These are phyloP conservation scores for Claviceps pusilla DNA, from an alignment of 2,329 filamentous ascomycete species.

Conservation along the genomic window DNA sequence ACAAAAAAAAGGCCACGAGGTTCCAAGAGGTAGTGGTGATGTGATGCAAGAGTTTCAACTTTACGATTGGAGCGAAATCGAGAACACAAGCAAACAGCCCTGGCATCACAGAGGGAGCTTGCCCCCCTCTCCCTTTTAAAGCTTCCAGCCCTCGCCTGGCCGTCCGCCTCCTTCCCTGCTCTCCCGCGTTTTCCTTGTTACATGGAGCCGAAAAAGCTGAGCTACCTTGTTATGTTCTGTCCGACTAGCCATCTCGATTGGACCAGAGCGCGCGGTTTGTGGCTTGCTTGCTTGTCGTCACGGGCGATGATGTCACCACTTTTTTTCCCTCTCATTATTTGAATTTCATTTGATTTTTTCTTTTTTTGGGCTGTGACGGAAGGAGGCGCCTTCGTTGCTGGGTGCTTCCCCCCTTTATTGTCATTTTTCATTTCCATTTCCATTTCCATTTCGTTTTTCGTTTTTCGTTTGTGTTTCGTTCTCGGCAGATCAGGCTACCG, in stretches of 20 bases:
- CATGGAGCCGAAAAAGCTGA: background rate
- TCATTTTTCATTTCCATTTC: too few relatives aligned
- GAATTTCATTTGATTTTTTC: background rate
- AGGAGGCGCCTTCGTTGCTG: background rate
- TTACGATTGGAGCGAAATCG: background rate
- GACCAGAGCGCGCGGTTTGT: constrained; percentile 4
- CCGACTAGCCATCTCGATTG: constrained; percentile 10
- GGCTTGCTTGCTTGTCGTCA: constrained; percentile 6
- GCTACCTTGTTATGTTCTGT: background rate
- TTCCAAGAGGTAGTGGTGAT: background rate
- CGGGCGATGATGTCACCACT: constrained; percentile 21
- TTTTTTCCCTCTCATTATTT: background rate
- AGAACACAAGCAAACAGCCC: background rate
- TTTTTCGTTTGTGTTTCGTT: too few relatives aligned
- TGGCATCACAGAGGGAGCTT: background rate
- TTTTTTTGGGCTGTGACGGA: background rate
- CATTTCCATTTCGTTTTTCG: too few relatives aligned
- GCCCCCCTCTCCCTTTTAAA: constrained; percentile 4
- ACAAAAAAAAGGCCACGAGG: background rate
- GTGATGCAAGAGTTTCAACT: background rate
- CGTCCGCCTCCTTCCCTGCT: background rate
- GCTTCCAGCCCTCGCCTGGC: background rate
- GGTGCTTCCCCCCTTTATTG: background rate
- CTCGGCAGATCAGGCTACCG: too few relatives aligned
- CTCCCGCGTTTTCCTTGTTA: background rate